Evolutionary conservation across 1,139 yeast species (phyloP).

Genomic region (Debaryomycetaceae sp.): DNA sequence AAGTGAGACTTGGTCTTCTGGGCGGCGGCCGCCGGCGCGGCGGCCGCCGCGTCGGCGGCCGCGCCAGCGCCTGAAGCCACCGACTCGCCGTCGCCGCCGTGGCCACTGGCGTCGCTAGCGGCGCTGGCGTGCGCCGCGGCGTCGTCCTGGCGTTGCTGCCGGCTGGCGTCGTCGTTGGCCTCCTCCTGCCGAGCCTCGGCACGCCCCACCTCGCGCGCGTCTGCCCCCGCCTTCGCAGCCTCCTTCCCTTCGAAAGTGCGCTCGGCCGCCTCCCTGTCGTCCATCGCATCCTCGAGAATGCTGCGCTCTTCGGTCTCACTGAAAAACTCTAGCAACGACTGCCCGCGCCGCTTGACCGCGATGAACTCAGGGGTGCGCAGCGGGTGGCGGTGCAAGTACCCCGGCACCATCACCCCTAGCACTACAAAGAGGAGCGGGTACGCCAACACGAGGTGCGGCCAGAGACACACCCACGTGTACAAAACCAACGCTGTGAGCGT

Average conservation of each 20-base stretch:
- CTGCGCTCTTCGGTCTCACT: constrained; percentile 40
- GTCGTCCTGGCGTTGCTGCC: neutral
- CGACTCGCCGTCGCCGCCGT: neutral
- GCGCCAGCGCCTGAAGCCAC: neutral
- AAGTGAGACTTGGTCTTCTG: neutral
- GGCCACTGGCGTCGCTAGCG: constrained; percentile 4
- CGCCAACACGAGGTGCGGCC: constrained; percentile 66
- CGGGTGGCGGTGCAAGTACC: constrained; percentile 70
- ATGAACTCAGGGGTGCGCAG: constrained; percentile 41
- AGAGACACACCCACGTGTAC: constrained; percentile 57
- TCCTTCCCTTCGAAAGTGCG: constrained; percentile 8
- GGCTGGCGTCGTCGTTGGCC: neutral
- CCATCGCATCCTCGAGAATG: constrained; percentile 25
- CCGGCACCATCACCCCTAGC: constrained; percentile 63
- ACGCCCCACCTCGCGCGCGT: constrained; percentile 10
- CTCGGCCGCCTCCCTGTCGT: constrained; percentile 9
- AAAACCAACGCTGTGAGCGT: constrained; percentile 50
- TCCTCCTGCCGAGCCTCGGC: constrained; percentile 8
- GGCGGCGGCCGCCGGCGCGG: neutral
- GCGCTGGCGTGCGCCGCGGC: neutral
- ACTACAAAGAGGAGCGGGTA: constrained; percentile 59
- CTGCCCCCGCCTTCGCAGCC: constrained; percentile 12
- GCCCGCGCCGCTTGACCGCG: constrained; percentile 48
- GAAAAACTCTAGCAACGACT: constrained; percentile 48
- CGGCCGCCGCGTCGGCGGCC: neutral